Evolutionary conservation across 31 red algal genomes (phyloP).

Genomic region (Odonthalia washingtoniensis): DNA sequence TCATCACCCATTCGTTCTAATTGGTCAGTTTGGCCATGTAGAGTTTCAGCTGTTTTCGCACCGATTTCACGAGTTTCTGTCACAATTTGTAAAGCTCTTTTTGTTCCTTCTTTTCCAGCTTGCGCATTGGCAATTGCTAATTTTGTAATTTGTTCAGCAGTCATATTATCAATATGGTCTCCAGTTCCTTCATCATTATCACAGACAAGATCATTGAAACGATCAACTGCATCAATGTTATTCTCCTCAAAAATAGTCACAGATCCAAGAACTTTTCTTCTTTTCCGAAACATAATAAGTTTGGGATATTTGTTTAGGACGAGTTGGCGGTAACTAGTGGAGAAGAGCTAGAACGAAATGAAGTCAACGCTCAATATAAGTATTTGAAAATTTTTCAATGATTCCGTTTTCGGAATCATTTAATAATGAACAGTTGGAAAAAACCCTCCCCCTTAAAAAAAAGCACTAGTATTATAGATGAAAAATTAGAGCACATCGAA

Average conservation of each 20-base stretch:
- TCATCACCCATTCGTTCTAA: constrained; percentile 58
- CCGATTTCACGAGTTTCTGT: constrained; percentile 57
- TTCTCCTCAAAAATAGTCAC: constrained; percentile 39
- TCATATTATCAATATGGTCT: constrained; percentile 34
- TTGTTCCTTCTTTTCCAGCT: constrained; percentile 45
- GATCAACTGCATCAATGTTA: constrained; percentile 31
- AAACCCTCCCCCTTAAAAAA: too few relatives aligned
- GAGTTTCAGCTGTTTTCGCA: constrained; percentile 25
- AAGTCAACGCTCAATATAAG: too few relatives aligned
- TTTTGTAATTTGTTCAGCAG: constrained; percentile 24
- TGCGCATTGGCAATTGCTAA: constrained; percentile 37
- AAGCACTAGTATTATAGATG: too few relatives aligned
- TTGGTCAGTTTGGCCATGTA: constrained; percentile 56
- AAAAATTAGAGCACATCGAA: too few relatives aligned
- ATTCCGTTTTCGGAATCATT: too few relatives aligned
- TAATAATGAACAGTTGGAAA: too few relatives aligned
- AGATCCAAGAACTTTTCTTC: constrained; percentile 23
- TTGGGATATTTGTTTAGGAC: too few relatives aligned
- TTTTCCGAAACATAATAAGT: constrained; percentile 55
- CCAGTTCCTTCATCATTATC: constrained; percentile 17
- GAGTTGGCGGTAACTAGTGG: too few relatives aligned
- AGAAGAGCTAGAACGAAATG: too few relatives aligned
- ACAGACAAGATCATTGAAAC: constrained; percentile 39
- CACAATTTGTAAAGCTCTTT: constrained; percentile 50
- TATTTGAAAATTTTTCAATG: too few relatives aligned